Evolutionary conservation across 768 basidiomycete genomes (phyloP), one percentile per base, ranked within the genome.

Genomic region (Cystobasidium ongulense): DNA sequence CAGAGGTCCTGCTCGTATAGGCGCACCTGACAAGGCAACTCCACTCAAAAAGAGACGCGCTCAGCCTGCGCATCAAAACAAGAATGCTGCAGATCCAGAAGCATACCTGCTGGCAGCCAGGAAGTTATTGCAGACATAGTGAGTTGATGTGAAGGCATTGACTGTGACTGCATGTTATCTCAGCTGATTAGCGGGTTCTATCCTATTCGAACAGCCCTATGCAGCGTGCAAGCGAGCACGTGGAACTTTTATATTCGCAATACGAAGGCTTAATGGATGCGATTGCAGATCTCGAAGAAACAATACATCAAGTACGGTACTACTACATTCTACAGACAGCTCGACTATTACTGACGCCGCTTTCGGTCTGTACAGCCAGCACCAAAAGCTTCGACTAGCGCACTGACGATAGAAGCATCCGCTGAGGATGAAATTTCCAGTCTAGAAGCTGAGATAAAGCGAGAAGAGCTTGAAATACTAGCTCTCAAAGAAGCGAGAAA

Each of bases 61-160:
- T 41, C 53, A 52, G 27, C 25, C 8, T 31, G 27, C 31, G 25
- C 23, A 67, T 35, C 50, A 54, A n/a, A 43, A 25, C 25, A 50
- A n/a, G 7, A 36, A 0, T 18, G n/a, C 11, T 10, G 61, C 57
- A 13, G 75, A 75, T 29, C 59, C 76, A 4, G 75, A 67, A 21
- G 17, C 74, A 17, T 76, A 74, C 18, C 41, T 78, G 10, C n/a
- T 53, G 7, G 76, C 76, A 21, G 78, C 78, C 1, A 41, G 67
- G 68, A 72, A 71, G n/a, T 59, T 78, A 8, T 61, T 78, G 31
- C 67, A 78, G 35, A n/a, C 73, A 50, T 78, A 78, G 78, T 77
- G 63, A 41, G 77, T 75, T 31, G n/a, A n/a, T 17, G 17, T 35
- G 10, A 15, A 29, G 13, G 5, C n/a, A n/a, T n/a, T n/a, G n/a